Evolutionary conservation across 2,329 filamentous ascomycete species (phyloP).

Genomic region (Teratosphaeria gauchensis): DNA sequence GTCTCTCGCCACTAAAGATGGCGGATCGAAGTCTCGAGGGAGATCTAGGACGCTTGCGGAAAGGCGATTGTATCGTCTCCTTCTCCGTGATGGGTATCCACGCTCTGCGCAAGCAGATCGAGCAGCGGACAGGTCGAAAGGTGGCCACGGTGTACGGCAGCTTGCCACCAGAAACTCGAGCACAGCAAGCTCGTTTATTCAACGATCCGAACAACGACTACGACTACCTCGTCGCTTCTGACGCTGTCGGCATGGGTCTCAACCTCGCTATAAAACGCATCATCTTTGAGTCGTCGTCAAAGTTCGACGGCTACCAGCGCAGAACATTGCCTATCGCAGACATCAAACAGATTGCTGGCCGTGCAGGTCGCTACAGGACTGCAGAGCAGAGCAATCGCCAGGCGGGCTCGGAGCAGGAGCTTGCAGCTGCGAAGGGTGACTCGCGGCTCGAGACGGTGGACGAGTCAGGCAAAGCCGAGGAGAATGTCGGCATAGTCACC

Average conservation of each 20-base stretch:
- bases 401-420: constrained; percentile 3
- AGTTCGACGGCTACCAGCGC: constrained; percentile 54
- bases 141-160: constrained; percentile 91
- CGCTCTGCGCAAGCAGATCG: constrained; percentile 66
- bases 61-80: constrained; percentile 82
- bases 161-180: constrained; percentile 83
- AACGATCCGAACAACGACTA: constrained; percentile 95
- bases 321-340: constrained; percentile 60
- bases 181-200: constrained; percentile 83
- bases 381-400: constrained; percentile 43
- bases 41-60: constrained; percentile 58
- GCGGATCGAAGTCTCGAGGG: constrained; percentile 54
- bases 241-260: constrained; percentile 94
- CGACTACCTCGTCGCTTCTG: constrained; percentile 85
- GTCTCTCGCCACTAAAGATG: constrained; percentile 67
- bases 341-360: constrained; percentile 88
- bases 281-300: constrained; percentile 70
- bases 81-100: constrained; percentile 82
- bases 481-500: constrained; percentile 54
- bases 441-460: background rate
- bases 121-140: constrained; percentile 62
- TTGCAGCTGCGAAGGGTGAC: constrained; percentile 5
- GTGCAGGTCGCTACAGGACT: constrained; percentile 76
- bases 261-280: constrained; percentile 85
- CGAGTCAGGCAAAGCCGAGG: background rate